A percentile compares a stretch with the other conserved stretches of the same genome.
phyloP scores from a whole-genome alignment of 1,284 basidiomycete genomes.

The Cerrena zonata region DNA sequence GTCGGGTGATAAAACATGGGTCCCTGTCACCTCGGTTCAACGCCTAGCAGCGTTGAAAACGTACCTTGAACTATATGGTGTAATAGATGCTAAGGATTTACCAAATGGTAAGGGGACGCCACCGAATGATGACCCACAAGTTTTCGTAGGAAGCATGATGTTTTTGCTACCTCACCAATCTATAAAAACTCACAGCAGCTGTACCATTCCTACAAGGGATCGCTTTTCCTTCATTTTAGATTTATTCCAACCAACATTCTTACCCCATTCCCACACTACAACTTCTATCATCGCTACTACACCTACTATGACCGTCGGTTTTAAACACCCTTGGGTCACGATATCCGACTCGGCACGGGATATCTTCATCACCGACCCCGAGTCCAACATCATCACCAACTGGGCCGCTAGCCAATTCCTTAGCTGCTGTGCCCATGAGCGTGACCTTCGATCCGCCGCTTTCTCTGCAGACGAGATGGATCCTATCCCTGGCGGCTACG shows the following conservation, averaged over 20 bases:
- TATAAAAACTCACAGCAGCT: background rate
- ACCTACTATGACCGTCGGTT: background rate
- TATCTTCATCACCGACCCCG: background rate
- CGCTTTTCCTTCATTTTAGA: too few species aligned
- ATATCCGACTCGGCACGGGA: background rate
- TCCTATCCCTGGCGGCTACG: background rate
- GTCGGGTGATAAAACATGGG: conserved; percentile 31
- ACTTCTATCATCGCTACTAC: background rate
- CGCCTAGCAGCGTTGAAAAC: conserved; percentile 11
- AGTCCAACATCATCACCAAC: background rate
- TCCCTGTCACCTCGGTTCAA: conserved; percentile 17
- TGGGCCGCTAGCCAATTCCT: background rate
- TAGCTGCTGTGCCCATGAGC: background rate
- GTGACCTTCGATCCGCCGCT: background rate
- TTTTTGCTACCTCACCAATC: background rate
- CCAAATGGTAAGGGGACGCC: conserved; percentile 6
- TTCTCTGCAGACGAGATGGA: background rate
- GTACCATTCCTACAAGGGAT: background rate
- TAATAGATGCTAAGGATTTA: conserved; percentile 2
- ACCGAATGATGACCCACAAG: conserved; percentile 10
- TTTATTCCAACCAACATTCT: too few species aligned
- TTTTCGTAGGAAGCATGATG: conserved; percentile 4
- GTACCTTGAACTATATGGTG: conserved; percentile 14
- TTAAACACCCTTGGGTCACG: background rate
- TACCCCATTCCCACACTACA: too few species aligned